Evolutionary conservation across 129 eudicot genomes (phyloP).

Genomic region (Centaurea solstitialis): DNA sequence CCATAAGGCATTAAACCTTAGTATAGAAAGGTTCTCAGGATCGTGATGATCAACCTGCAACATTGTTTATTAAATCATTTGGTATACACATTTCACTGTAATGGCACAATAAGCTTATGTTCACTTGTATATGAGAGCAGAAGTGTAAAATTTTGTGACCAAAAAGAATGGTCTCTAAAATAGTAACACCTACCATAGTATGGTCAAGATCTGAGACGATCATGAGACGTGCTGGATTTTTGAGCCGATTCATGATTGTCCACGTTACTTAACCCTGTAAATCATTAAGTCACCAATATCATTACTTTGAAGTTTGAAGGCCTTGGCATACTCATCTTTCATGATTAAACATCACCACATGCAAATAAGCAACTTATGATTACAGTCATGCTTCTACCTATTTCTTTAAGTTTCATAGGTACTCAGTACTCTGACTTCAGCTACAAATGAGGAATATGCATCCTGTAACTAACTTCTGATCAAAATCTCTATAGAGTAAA

Average conservation of each 20-base stretch:
- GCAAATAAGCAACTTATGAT: neutral
- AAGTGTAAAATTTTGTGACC: neutral
- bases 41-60: constrained; percentile 90
- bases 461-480: neutral
- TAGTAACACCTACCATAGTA: constrained; percentile 64
- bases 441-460: neutral
- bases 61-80: neutral
- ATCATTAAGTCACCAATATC: neutral
- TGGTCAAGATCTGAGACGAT: constrained; percentile 95
- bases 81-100: neutral
- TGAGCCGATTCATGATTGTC: constrained; percentile 57
- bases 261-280: constrained; percentile 37
- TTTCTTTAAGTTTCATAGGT: neutral
- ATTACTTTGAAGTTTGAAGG: neutral
- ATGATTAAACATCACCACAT: neutral
- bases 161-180: neutral
- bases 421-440: neutral
- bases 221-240: constrained; percentile 71
- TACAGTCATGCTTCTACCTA: neutral
- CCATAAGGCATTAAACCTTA: constrained; percentile 90
- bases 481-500: neutral
- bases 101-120: neutral
- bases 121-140: neutral
- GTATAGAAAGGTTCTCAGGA: constrained; percentile 65
- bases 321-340: neutral